Evolutionary conservation across 352 stramenopile genomes (phyloP).

Genomic region (Phytophthora chlamydospora): DNA sequence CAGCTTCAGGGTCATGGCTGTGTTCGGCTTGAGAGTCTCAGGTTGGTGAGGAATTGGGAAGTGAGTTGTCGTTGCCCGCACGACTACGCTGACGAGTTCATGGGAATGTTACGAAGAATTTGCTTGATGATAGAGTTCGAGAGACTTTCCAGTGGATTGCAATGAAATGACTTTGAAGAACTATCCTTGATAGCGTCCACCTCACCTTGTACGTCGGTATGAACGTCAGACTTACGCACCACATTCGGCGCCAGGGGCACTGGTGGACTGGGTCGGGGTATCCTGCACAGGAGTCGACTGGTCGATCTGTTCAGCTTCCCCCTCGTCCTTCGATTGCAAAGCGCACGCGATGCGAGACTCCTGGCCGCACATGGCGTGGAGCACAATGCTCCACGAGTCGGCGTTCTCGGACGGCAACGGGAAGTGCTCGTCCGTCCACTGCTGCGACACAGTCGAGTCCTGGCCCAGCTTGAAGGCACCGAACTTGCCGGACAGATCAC

Average conservation of each 20-base stretch:
- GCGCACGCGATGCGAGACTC: conserved; percentile 51
- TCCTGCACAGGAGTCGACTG: conserved; percentile 19
- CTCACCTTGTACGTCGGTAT: conserved; percentile 7
- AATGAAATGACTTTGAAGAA: conserved; percentile 14
- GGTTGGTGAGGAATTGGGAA: conserved; percentile 9
- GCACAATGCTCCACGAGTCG: conserved; percentile 47
- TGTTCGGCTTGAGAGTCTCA: not conserved
- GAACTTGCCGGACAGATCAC: conserved; percentile 56
- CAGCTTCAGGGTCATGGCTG: conserved; percentile 11
- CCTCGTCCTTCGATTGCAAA: conserved; percentile 9
- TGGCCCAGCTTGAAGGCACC: conserved; percentile 33
- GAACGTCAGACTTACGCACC: conserved; percentile 2
- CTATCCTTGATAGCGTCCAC: not conserved
- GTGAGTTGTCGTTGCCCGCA: not conserved
- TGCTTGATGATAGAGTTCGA: not conserved
- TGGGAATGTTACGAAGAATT: not conserved
- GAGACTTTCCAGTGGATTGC: conserved; percentile 15
- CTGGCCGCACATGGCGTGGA: conserved; percentile 50
- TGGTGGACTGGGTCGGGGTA: conserved; percentile 13
- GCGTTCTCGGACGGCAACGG: conserved; percentile 29
- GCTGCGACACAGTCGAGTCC: conserved; percentile 15
- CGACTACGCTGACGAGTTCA: not conserved
- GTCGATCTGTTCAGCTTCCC: conserved; percentile 13
- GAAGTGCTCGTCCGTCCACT: conserved; percentile 45
- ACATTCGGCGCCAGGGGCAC: conserved; percentile 10